Percentiles rank a stretch among this genome's conserved stretches.
These are phyloP conservation scores for Cladosporium colombiae DNA, from an alignment of 2,329 filamentous ascomycete species.

Conservation along the genomic window DNA sequence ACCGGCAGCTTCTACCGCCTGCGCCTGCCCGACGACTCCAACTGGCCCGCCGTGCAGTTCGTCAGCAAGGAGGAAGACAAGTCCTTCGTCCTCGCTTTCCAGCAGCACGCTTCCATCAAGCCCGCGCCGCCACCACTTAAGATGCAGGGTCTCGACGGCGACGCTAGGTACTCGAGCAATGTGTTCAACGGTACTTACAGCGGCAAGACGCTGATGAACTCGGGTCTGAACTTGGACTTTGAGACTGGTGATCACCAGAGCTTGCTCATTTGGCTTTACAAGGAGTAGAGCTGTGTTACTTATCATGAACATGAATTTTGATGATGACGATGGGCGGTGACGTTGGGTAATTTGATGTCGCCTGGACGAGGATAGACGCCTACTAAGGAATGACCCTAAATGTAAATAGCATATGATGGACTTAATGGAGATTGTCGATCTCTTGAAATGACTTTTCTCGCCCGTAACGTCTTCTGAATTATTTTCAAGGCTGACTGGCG, in stretches of 20 bases:
- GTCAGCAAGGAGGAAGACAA: constrained; percentile 53
- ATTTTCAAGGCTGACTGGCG: background rate
- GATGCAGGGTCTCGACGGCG: constrained; percentile 58
- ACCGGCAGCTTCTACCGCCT: constrained; percentile 62
- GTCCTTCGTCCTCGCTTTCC: constrained; percentile 62
- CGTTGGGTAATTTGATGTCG: background rate
- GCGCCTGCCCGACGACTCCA: constrained; percentile 57
- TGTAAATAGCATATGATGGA: background rate
- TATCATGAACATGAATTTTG: background rate
- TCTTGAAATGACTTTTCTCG: background rate
- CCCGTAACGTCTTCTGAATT: background rate
- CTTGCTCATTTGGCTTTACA: constrained; percentile 58
- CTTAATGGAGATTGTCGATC: background rate
- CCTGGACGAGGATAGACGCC: background rate
- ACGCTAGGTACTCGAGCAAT: constrained; percentile 54
- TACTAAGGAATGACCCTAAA: background rate
- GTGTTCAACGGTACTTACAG: constrained; percentile 55
- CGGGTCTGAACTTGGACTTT: constrained; percentile 58
- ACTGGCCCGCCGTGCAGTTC: constrained; percentile 64
- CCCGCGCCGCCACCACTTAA: constrained; percentile 56
- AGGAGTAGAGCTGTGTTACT: constrained; percentile 22
- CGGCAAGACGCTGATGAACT: constrained; percentile 64
- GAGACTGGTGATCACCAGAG: constrained; percentile 57
- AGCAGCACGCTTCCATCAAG: constrained; percentile 56
- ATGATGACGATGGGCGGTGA: background rate